phyloP scores from a whole-genome alignment of 768 basidiomycete species.

The Pleurotus pulmonarius region DNA sequence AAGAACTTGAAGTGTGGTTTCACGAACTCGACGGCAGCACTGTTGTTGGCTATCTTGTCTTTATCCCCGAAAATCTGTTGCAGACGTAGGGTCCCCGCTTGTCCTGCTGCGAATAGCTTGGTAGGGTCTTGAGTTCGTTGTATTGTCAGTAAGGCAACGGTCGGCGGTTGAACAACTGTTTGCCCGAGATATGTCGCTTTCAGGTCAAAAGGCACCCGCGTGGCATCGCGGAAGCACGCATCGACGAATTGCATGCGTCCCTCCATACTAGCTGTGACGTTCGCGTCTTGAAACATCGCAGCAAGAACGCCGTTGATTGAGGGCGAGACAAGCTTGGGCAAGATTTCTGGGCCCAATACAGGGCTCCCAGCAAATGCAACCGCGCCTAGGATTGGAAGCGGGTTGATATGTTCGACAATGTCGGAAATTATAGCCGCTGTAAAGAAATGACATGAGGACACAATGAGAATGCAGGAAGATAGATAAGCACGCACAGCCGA shows the following conservation, averaged over 20 bases:
- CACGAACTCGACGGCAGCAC: not conserved
- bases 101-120: constrained; percentile 14
- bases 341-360: constrained; percentile 16
- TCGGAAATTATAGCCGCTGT: constrained; percentile 25
- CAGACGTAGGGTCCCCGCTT: not conserved
- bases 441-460: not conserved
- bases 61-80: not conserved
- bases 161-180: constrained; percentile 16
- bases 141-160: constrained; percentile 15
- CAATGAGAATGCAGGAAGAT: too few species aligned
- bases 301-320: constrained; percentile 11
- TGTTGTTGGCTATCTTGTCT: not conserved
- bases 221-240: constrained; percentile 21
- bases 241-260: constrained; percentile 23
- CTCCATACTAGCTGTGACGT: constrained; percentile 15
- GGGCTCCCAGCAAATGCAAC: constrained; percentile 25
- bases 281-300: constrained; percentile 15
- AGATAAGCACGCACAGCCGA: constrained; percentile 17
- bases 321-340: constrained; percentile 10
- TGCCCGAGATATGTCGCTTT: constrained; percentile 21
- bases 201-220: constrained; percentile 19
- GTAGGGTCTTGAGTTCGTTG: constrained; percentile 22
- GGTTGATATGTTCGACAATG: constrained; percentile 22
- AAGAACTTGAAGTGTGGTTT: constrained; percentile 1
- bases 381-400: constrained; percentile 23